Evolutionary conservation across 2,329 filamentous ascomycete genomes (phyloP).

Genomic region (Fusarium chlamydosporum): DNA sequence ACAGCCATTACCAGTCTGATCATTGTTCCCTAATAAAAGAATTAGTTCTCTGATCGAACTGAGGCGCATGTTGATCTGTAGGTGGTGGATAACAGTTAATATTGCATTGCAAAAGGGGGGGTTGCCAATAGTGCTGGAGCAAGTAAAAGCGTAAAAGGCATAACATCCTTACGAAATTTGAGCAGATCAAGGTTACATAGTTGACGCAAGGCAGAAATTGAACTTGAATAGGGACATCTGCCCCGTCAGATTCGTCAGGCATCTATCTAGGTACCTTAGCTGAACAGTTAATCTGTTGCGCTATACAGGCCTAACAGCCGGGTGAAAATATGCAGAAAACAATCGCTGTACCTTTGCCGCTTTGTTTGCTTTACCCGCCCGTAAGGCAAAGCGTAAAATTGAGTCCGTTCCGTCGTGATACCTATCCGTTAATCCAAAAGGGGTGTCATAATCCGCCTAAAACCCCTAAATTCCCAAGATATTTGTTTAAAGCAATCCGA

Average conservation of each 20-base stretch:
- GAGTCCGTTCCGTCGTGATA: slow-evolving; percentile 33
- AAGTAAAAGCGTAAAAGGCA: too few species aligned
- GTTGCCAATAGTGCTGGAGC: too few species aligned
- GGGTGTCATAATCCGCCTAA: slow-evolving; percentile 26
- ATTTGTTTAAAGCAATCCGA: slow-evolving; percentile 43
- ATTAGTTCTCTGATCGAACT: too few species aligned
- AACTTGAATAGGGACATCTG: slow-evolving; percentile 7
- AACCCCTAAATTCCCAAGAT: slow-evolving; percentile 38
- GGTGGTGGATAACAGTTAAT: too few species aligned
- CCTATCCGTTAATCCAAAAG: slow-evolving; percentile 39
- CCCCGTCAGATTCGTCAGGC: slow-evolving; percentile 25
- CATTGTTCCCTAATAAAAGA: too few species aligned
- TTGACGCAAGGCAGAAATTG: not conserved
- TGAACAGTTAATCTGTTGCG: slow-evolving; percentile 15
- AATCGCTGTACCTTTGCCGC: slow-evolving; percentile 37
- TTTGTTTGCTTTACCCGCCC: slow-evolving; percentile 27
- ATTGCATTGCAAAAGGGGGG: too few species aligned
- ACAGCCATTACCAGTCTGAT: too few species aligned
- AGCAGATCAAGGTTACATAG: not conserved
- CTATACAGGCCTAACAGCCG: slow-evolving; percentile 20
- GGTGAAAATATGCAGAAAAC: slow-evolving; percentile 29
- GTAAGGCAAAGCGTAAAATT: slow-evolving; percentile 19
- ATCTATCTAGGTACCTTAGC: slow-evolving; percentile 27
- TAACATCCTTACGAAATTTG: too few species aligned
- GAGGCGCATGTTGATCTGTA: too few species aligned